These are phyloP conservation scores for Exophiala sp. DNA, from an alignment of 2,329 filamentous ascomycete species.

Conservation along the genomic window DNA sequence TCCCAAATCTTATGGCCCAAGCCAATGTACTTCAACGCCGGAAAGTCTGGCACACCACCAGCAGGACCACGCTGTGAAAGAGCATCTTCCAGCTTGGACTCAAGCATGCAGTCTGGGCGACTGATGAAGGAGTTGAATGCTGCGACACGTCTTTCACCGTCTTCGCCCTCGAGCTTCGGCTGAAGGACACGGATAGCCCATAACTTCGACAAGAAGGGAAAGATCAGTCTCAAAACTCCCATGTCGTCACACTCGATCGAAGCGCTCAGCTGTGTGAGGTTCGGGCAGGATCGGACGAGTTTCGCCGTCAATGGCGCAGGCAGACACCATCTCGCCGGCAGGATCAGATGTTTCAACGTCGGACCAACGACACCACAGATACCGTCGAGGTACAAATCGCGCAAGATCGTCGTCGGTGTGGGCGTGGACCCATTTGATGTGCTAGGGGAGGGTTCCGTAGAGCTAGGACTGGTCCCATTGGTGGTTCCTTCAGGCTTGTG, in stretches of 20 bases:
- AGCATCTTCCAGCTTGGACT: constrained; percentile 6
- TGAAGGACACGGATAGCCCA: constrained; percentile 41
- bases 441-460: constrained; percentile 25
- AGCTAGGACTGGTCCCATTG: constrained; percentile 7
- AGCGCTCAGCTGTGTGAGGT: constrained; percentile 58
- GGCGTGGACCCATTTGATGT: background rate
- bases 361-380: constrained; percentile 51
- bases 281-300: constrained; percentile 53
- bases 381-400: constrained; percentile 49
- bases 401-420: constrained; percentile 34
- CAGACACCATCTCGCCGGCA: constrained; percentile 55
- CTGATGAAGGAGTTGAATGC: constrained; percentile 4
- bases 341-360: constrained; percentile 54
- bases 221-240: constrained; percentile 17
- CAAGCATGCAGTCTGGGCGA: constrained; percentile 13
- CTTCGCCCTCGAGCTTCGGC: constrained; percentile 28
- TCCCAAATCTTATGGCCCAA: constrained; percentile 22
- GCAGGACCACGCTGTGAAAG: background rate
- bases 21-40: constrained; percentile 20
- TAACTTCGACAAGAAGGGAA: constrained; percentile 28
- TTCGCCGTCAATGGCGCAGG: constrained; percentile 47
- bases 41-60: constrained; percentile 8
- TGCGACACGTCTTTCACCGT: background rate
- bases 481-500: constrained; percentile 8
- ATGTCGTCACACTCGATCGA: constrained; percentile 38